These are phyloP conservation scores for Alternaria sp. DNA, from an alignment of 2,329 filamentous ascomycete genomes.

Conservation along the genomic window DNA sequence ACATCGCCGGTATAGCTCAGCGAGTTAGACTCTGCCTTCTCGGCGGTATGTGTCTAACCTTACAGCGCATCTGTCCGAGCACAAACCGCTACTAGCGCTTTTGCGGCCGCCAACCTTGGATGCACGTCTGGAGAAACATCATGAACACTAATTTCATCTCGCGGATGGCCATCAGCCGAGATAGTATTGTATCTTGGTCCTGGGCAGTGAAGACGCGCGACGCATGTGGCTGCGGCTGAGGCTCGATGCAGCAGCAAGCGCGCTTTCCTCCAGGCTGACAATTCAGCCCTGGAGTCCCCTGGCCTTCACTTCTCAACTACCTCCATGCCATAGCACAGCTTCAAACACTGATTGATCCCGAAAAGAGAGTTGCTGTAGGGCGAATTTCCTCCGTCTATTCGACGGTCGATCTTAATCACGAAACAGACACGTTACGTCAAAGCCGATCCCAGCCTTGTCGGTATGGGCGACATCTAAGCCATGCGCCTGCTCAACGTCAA, in stretches of 20 bases:
- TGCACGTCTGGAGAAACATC: no score
- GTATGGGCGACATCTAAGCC: background rate
- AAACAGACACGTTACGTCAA: background rate
- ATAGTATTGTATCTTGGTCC: background rate
- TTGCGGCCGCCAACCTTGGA: no score
- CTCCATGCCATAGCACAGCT: background rate
- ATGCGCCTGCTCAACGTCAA: background rate
- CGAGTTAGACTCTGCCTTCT: background rate
- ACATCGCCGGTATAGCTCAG: background rate
- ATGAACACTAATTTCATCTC: background rate
- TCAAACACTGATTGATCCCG: background rate
- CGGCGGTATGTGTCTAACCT: background rate
- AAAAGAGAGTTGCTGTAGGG: background rate
- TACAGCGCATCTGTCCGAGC: background rate
- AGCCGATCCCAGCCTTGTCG: background rate
- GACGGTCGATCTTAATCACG: background rate
- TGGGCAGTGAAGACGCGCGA: background rate
- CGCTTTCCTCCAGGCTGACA: background rate
- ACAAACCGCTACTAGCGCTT: background rate
- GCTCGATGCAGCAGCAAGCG: background rate
- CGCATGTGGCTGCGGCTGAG: background rate
- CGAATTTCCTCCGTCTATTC: background rate
- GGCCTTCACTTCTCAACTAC: background rate
- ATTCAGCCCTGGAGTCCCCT: background rate
- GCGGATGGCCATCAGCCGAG: background rate